Base-by-base conservation (phyloP, 2,329 filamentous ascomycete genomes). In the Knufia petricola region DNA sequence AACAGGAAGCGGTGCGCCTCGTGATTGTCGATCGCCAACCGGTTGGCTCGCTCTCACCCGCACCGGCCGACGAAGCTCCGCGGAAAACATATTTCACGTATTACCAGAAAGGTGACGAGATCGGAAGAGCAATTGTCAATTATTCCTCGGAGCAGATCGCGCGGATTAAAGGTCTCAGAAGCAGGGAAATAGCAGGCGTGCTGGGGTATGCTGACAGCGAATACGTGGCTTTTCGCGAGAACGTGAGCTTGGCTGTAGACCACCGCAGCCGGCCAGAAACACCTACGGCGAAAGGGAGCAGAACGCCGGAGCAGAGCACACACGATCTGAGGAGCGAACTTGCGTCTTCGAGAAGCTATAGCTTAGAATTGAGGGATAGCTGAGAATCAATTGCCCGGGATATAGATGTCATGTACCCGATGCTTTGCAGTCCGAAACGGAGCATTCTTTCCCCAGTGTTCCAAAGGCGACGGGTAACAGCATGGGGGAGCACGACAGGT, bases 141-240 rank as follows among this genome's bases (percentile, higher is more conserved):
- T 98, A 96, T 64, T 85, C 85, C n/a, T 81, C 85, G 1, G 72
- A 75, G 1, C 90, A 98, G 67, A 88, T 98, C 52, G 70, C 73
- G 50, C 73, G 85, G 44, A 95, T 98, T 62, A 87, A 85, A 69
- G 92, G 92, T 1, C 73, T 84, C 55, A 81, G 85, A 63, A 95
- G 88, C 62, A 78, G 75, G 4, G 84, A 95, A 63, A 95, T 98
- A 54, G 74, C 81, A 41, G 74, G 76, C 8, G 70, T 92, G 38
- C 69, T 98, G 26, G 92, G 90, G 2, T 98, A 95, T 67, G 87
- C 87, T 17, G 89, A 95, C 64, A 94, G 85, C 61, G 88, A 96
- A 67, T 95, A 96, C 67, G 84, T 96, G 34, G 89, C 88, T 8
- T 74, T 92, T 60, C 75, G 88, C 54, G 87, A 94, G 65, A 90